Evolutionary conservation across 129 eudicot genomes (phyloP).

Genomic region (Flaveria ramosissima): DNA sequence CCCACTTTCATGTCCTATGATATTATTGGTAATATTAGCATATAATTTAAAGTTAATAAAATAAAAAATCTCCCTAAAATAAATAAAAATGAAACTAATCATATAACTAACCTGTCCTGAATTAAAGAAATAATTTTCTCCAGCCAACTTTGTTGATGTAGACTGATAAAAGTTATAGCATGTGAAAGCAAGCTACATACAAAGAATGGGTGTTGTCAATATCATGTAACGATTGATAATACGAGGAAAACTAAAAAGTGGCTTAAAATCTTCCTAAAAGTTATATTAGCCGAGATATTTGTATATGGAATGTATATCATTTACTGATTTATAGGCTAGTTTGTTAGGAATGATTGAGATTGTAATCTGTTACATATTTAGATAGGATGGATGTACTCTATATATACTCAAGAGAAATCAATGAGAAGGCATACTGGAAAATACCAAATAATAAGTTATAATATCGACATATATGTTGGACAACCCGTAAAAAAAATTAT

Average conservation of each 20-base stretch:
- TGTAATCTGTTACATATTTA: too few relatives aligned
- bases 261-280: background rate
- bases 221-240: background rate
- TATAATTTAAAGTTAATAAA: background rate
- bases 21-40: constrained; percentile 14
- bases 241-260: background rate
- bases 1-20: constrained; percentile 97
- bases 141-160: constrained; percentile 96
- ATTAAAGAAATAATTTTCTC: constrained; percentile 92
- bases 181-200: constrained; percentile 94
- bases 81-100: background rate
- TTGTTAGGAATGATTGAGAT: too few relatives aligned
- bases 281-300: background rate
- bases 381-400: too few relatives aligned
- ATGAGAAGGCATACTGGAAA: too few relatives aligned
- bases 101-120: constrained; percentile 71
- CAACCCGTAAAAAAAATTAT: background rate
- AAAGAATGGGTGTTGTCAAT: constrained; percentile 16
- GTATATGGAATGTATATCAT: too few relatives aligned
- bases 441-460: too few relatives aligned
- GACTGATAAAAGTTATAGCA: constrained; percentile 96
- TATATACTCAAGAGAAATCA: too few relatives aligned
- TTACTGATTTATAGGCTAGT: too few relatives aligned
- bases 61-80: background rate
- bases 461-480: background rate